These are phyloP conservation scores for Rhytidiadelphus loreus DNA, from an alignment of 225 moss, liverwort and hornwort genomes.

Conservation along the genomic window DNA sequence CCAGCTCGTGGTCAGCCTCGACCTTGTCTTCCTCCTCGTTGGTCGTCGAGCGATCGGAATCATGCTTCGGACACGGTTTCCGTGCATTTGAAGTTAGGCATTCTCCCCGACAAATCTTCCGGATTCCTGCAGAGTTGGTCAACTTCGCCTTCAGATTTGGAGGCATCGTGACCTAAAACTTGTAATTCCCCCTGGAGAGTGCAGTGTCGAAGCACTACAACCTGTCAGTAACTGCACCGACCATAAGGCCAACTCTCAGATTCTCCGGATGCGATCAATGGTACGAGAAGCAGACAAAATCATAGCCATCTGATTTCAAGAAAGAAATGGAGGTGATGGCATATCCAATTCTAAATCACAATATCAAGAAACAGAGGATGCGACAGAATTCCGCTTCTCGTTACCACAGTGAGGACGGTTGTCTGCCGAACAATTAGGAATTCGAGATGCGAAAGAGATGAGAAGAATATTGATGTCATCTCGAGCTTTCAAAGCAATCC, in stretches of 20 bases:
- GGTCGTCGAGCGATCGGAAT: not conserved
- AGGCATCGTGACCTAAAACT: constrained; percentile 6
- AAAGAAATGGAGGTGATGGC: not conserved
- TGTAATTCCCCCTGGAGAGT: not conserved
- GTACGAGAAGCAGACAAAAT: not conserved
- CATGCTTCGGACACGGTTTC: not conserved
- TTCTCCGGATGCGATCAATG: not conserved
- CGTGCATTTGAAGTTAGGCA: not conserved
- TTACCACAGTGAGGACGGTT: not conserved
- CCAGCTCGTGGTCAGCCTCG: not conserved
- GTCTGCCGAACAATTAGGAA: not conserved
- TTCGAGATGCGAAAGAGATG: not conserved
- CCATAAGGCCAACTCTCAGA: not conserved
- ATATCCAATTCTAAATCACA: not conserved
- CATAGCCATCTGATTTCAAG: not conserved
- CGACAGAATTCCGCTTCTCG: not conserved
- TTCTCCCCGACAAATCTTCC: not conserved
- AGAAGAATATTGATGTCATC: not conserved
- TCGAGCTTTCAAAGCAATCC: not conserved
- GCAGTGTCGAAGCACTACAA: not conserved
- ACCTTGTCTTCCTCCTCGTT: not conserved
- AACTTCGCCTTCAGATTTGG: constrained; percentile 4
- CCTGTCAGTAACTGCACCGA: not conserved
- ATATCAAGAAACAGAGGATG: not conserved
- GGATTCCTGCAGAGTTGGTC: not conserved